Conservation (phyloP, 228 moss, liverwort and hornwort species). For the Sphagnum fallax region DNA sequence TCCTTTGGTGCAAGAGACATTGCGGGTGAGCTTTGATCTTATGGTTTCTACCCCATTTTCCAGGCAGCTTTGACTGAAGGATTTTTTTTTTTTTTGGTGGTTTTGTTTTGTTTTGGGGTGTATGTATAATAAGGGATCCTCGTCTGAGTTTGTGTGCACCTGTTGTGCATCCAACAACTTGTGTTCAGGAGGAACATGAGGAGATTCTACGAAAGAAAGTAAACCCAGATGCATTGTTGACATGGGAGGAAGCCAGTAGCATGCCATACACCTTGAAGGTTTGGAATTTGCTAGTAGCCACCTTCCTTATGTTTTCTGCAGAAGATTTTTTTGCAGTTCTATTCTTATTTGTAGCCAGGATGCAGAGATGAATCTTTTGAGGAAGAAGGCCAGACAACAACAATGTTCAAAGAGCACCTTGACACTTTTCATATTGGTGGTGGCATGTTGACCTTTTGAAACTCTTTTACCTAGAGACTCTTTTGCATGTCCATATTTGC, state of each 20-base stretch:
- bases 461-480: not conserved
- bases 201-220: not conserved
- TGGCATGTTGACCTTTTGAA: not conserved
- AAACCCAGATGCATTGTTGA: not conserved
- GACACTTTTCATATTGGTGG: not conserved
- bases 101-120: no score
- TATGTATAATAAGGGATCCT: no score
- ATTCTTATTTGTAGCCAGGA: not conserved
- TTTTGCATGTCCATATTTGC: not conserved
- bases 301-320: not conserved
- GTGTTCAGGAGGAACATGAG: not conserved
- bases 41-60: not conserved
- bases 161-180: not conserved
- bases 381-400: not conserved
- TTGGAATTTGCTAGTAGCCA: not conserved
- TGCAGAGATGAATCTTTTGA: not conserved
- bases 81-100: no score
- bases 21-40: not conserved
- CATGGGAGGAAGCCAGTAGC: slow-evolving; percentile 1
- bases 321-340: not conserved
- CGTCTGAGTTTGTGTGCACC: not conserved
- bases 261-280: slow-evolving; percentile 3
- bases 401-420: not conserved
- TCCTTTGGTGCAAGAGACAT: not conserved
- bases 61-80: not conserved